Evolutionary conservation across 2,329 filamentous ascomycete genomes (phyloP), one percentile per base, ranked within the genome.

Genomic region (Hysterium pulicare): DNA sequence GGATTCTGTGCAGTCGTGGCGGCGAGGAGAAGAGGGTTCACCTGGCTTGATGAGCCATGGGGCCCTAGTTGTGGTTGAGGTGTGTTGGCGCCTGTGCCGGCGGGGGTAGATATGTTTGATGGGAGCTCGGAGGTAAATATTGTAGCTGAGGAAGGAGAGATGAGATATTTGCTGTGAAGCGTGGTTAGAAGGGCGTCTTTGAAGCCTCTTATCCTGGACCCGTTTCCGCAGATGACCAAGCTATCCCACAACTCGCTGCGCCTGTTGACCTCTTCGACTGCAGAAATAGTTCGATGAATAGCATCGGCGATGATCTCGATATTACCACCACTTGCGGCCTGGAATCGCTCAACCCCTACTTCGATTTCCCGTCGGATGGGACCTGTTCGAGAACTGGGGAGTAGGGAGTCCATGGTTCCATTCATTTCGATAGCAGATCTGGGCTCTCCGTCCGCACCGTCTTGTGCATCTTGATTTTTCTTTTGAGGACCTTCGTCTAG

Each of bases 81-180:
- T 1, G 91, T 97, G 67, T 95, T 93, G 13, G 90, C 82, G 24
- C 91, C 91, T 1, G 91, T 97, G 16, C 89, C 90, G 9, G 86
- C 79, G 1, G 93, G 93, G 0, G 93, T 97, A 22, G 87, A 90
- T 62, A 96, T 81, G 69, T 93, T 91, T 7, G 90, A 96, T 6
- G 93, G 93, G 28, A 97, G 82, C 68, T 98, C 93, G 17, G 90
- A 95, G 26, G 90, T 95, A 75, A 97, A 97, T 59, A 97, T 97
- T 32, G 90, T 96, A 38, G 89, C 90, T 1, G 89, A 91, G 21
- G 86, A 90, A 0, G 93, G 93, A 2, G 90, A 95, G 53, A 98
- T 83, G 41, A 96, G 79, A 66, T 95, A 93, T 51, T 90, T 90
- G 37, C 84, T 79, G 28, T 80, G 80, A 26, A 98, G 79, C 0